Evolutionary conservation across 2,329 filamentous ascomycete genomes (phyloP), one percentile per base, ranked within the genome.

Genomic region (Cladobotryum protrusum): DNA sequence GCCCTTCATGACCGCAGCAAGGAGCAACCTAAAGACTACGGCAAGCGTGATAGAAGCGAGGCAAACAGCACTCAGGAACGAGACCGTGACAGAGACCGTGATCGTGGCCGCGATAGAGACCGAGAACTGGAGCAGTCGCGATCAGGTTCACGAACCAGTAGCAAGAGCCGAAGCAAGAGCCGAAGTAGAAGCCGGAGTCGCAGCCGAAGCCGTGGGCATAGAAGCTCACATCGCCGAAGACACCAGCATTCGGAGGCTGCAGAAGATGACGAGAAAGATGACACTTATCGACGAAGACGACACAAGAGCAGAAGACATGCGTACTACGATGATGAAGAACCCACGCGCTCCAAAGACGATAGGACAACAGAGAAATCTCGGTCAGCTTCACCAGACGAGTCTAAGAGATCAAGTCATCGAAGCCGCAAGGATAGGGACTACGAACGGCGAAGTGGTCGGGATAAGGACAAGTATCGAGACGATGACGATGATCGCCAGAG

Each of bases 341-440:
- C 77, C 54, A 60, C 63, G 37, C 65, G 65, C 35, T 56, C 68
- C 40, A 65, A 56, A 50, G 64, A 69, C 56, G 68, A 73, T 43
- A 72, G 72, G 55, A 61, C 74, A 56, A 69, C 72, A 12, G 77
- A 82, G 43, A 76, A 78, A 45, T 82, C 83, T 1, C 76, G 85
- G 50, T 88, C 86, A 5, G 75, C 76, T 5, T 89, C 87, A 2
- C 79, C 78, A 1, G 79, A 81, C 12, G 75, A 77, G 9, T 75
- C 75, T 35, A 80, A 76, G 55, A 68, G 76, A 48, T 76, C 79
- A 6, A 74, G 75, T 44, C 79, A 83, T 58, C 79, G 81, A 54
- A 82, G 81, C 57, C 82, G 79, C 46, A 77, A 76, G 55, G 81
- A 86, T 39, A 73, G 74, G 50, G 72, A 71, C 50, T 65, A 65